These are phyloP conservation scores for Pseudogymnoascus sp. DNA, from an alignment of 2,329 filamentous ascomycete genomes.

Conservation along the genomic window DNA sequence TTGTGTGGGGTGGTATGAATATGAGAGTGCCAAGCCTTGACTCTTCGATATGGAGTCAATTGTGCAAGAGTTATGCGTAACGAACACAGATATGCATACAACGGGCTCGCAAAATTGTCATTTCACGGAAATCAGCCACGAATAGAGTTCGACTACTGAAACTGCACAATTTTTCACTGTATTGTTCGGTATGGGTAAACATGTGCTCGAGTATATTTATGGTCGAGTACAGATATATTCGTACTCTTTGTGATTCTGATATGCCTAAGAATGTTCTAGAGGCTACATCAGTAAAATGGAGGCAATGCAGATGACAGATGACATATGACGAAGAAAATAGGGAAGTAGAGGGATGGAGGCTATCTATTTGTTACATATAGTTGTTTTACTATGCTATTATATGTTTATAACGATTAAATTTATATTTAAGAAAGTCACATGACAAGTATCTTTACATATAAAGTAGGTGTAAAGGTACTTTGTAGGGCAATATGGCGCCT, in stretches of 20 bases:
- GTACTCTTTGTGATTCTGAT: not conserved
- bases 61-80: not conserved
- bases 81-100: not conserved
- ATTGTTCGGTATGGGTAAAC: not conserved
- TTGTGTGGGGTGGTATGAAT: not conserved
- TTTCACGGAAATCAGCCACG: not conserved
- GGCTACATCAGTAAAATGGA: not conserved
- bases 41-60: not conserved
- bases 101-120: not conserved
- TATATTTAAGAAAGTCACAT: not conserved
- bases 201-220: not conserved
- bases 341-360: not conserved
- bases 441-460: not conserved
- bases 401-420: not conserved
- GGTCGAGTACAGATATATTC: not conserved
- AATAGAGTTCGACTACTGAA: not conserved
- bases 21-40: not conserved
- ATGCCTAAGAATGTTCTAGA: not conserved
- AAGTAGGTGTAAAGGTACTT: not conserved
- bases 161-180: not conserved
- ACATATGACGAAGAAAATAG: not conserved
- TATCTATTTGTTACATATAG: not conserved
- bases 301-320: not conserved
- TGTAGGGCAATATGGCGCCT: too few species aligned
- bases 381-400: not conserved